phyloP scores from a whole-genome alignment of 2,329 filamentous ascomycete genomes.

The Microascus cirrosus region DNA sequence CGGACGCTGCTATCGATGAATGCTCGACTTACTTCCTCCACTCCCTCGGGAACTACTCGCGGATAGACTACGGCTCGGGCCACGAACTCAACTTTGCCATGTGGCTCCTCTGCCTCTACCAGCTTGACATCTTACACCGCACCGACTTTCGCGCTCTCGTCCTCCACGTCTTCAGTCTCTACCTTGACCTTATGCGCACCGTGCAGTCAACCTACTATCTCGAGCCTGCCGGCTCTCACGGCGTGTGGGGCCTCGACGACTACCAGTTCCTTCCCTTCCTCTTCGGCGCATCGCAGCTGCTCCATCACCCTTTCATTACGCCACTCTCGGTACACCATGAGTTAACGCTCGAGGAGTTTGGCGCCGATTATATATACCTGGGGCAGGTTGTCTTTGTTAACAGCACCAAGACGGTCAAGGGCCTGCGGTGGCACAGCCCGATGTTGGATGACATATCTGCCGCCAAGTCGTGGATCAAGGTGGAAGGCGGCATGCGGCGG shows the following conservation, averaged over 20 bases:
- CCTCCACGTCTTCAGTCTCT: slow-evolving; percentile 68
- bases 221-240: slow-evolving; percentile 91
- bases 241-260: slow-evolving; percentile 95
- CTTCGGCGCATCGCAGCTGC: slow-evolving; percentile 82
- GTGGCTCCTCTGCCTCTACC: slow-evolving; percentile 90
- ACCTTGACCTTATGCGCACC: slow-evolving; percentile 75
- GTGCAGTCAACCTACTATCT: slow-evolving; percentile 92
- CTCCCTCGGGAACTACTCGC: slow-evolving; percentile 72
- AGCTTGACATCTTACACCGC: slow-evolving; percentile 53
- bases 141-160: slow-evolving; percentile 64
- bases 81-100: slow-evolving; percentile 96
- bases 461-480: slow-evolving; percentile 81
- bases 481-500: slow-evolving; percentile 87
- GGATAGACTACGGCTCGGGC: slow-evolving; percentile 94
- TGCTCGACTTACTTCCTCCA: slow-evolving; percentile 69
- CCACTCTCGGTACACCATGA: slow-evolving; percentile 78
- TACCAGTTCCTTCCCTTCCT: slow-evolving; percentile 96
- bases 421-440: slow-evolving; percentile 88
- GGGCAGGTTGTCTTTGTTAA: slow-evolving; percentile 92
- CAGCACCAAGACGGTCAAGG: slow-evolving; percentile 90
- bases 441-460: slow-evolving; percentile 98
- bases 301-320: slow-evolving; percentile 73
- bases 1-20: slow-evolving; percentile 51
- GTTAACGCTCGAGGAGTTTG: slow-evolving; percentile 77
- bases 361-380: slow-evolving; percentile 76